phyloP scores from a whole-genome alignment of 768 basidiomycete genomes.

The Clitopilus hobsonii region DNA sequence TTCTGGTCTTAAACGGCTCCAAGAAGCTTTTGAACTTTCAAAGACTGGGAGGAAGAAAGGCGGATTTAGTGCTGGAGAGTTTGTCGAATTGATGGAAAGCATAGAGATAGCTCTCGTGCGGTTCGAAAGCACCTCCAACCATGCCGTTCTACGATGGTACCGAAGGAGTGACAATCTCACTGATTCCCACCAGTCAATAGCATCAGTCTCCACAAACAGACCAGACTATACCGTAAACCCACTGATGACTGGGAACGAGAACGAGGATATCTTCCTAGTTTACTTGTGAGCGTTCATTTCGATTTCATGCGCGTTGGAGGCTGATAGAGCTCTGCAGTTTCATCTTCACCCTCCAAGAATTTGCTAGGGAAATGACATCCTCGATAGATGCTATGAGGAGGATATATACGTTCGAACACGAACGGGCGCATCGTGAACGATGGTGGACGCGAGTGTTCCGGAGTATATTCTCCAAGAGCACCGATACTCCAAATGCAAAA shows the following conservation, averaged over 20 bases:
- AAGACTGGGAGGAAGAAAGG: conserved; percentile 24
- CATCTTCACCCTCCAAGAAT: conserved; percentile 95
- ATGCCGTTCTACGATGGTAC: conserved; percentile 77
- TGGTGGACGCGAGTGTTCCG: not conserved
- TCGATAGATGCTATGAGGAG: conserved; percentile 82
- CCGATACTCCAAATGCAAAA: not conserved
- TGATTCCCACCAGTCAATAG: conserved; percentile 11
- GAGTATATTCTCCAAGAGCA: conserved; percentile 1
- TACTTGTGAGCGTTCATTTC: conserved; percentile 70
- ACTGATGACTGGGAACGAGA: conserved; percentile 44
- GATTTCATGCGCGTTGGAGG: not conserved
- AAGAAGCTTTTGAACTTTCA: conserved; percentile 57
- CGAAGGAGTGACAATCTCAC: conserved; percentile 38
- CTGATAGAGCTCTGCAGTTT: conserved; percentile 51
- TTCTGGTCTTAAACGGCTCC: conserved; percentile 54
- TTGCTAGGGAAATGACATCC: conserved; percentile 75
- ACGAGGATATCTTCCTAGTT: conserved; percentile 83
- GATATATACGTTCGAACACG: conserved; percentile 66
- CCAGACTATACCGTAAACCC: conserved; percentile 28
- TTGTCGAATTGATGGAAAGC: conserved; percentile 54
- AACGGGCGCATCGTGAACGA: conserved; percentile 24
- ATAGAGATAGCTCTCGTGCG: conserved; percentile 66
- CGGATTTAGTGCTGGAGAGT: conserved; percentile 51
- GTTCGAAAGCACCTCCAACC: conserved; percentile 82
- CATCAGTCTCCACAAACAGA: conserved; percentile 10